Evolutionary conservation across 2,329 filamentous ascomycete genomes (phyloP).

Genomic region (Neonectria punicea): DNA sequence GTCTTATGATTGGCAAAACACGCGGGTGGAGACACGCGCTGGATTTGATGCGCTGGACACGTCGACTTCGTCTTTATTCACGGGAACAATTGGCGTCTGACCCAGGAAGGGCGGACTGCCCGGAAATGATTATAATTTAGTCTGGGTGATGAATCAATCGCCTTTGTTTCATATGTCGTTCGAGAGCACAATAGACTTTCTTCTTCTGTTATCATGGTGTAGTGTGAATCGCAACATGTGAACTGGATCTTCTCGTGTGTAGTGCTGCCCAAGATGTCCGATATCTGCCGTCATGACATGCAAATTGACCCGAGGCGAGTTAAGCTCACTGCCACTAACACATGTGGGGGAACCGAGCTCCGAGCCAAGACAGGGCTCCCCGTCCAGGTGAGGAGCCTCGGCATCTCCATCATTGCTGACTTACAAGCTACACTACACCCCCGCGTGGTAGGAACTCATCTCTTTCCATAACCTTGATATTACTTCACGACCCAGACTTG

Average conservation of each 20-base stretch:
- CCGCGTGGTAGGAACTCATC: conserved; percentile 3
- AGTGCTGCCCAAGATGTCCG: too few species aligned
- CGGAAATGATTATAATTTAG: conserved; percentile 44
- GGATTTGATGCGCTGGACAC: conserved; percentile 37
- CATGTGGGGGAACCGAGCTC: conserved; percentile 19
- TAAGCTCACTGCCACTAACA: not conserved
- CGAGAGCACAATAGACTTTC: conserved; percentile 40
- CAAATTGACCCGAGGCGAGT: not conserved
- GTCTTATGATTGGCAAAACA: conserved; percentile 37
- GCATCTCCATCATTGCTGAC: conserved; percentile 33
- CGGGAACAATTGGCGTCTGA: conserved; percentile 41
- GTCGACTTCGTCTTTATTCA: conserved; percentile 39
- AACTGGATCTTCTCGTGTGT: not conserved
- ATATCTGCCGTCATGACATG: not conserved
- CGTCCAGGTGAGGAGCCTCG: conserved; percentile 34
- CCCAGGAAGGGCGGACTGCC: conserved; percentile 38
- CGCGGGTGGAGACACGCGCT: conserved; percentile 31
- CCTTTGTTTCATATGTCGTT: conserved; percentile 37
- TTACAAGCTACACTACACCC: not conserved
- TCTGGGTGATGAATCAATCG: conserved; percentile 38
- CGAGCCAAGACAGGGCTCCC: conserved; percentile 19
- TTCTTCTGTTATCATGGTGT: conserved; percentile 15
- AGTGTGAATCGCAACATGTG: conserved; percentile 2
- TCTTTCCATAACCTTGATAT: not conserved
- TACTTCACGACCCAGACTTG: not conserved